Conservation (phyloP, 2,329 filamentous ascomycete species). For the Xylaria sp. region DNA sequence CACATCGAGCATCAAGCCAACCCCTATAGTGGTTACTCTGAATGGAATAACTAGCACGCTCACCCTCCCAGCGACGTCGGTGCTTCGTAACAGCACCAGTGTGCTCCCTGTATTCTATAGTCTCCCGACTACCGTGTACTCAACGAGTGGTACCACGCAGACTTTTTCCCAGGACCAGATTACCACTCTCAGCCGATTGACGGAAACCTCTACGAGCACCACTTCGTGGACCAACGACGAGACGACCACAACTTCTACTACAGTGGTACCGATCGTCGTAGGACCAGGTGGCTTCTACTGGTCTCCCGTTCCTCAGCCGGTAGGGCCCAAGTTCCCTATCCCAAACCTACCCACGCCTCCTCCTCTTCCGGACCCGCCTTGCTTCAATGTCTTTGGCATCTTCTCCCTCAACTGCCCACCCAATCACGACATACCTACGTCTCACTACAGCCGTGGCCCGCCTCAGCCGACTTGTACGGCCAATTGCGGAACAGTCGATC, state of each 20-base stretch:
- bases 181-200: background rate
- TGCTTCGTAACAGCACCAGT: background rate
- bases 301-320: background rate
- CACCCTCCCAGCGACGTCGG: background rate
- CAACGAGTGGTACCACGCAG: background rate
- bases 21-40: background rate
- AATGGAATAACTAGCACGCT: background rate
- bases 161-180: constrained; percentile 2
- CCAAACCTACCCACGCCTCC: background rate
- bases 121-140: background rate
- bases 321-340: constrained; percentile 1
- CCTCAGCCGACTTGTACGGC: background rate
- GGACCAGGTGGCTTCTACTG: constrained; percentile 5
- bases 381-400: background rate
- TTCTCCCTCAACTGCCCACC: background rate
- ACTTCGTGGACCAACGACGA: background rate
- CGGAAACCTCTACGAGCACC: background rate
- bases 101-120: background rate
- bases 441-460: background rate
- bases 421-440: background rate
- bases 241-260: background rate
- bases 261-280: background rate
- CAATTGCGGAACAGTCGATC: background rate
- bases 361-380: background rate
- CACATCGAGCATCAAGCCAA: background rate